Evolutionary conservation across 2,329 filamentous ascomycete species (phyloP).

Genomic region (Westerdykella sp.): DNA sequence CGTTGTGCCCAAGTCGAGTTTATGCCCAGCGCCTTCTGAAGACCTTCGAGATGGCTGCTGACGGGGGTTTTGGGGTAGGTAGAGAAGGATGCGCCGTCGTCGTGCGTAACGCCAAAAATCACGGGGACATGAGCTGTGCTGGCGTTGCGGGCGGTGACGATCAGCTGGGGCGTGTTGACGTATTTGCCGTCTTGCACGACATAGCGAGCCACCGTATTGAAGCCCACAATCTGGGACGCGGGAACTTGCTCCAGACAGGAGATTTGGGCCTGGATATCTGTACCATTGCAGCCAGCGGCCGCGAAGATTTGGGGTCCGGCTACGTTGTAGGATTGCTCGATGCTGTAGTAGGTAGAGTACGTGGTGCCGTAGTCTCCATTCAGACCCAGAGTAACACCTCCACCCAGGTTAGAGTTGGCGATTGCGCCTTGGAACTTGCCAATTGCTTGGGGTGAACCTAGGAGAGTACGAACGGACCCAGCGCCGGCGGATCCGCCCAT

Average conservation of each 20-base stretch:
- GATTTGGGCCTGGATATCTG: slow-evolving; percentile 43
- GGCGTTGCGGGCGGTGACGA: slow-evolving; percentile 39
- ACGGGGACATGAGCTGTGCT: slow-evolving; percentile 47
- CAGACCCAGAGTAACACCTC: slow-evolving; percentile 52
- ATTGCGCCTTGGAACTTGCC: slow-evolving; percentile 45
- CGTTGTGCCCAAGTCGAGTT: slow-evolving; percentile 34
- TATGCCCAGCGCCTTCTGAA: slow-evolving; percentile 44
- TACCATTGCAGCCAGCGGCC: slow-evolving; percentile 48
- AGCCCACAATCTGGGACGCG: slow-evolving; percentile 36
- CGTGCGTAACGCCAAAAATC: slow-evolving; percentile 50
- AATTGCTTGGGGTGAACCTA: slow-evolving; percentile 46
- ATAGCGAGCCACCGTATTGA: slow-evolving; percentile 44
- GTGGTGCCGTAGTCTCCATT: slow-evolving; percentile 52
- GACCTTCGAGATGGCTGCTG: slow-evolving; percentile 38
- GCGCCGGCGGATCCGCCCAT: slow-evolving; percentile 49
- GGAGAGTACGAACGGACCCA: slow-evolving; percentile 50
- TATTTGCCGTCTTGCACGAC: slow-evolving; percentile 55
- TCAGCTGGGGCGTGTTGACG: slow-evolving; percentile 47
- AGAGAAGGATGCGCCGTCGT: slow-evolving; percentile 53
- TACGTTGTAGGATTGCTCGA: slow-evolving; percentile 46
- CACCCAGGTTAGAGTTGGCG: slow-evolving; percentile 49
- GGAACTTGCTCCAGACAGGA: slow-evolving; percentile 49
- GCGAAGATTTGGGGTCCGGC: slow-evolving; percentile 49
- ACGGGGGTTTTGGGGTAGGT: slow-evolving; percentile 43
- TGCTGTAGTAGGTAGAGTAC: slow-evolving; percentile 55